These are phyloP conservation scores for Elaeagnus macrophylla DNA, from an alignment of 306 rosid species.

Conservation along the genomic window DNA sequence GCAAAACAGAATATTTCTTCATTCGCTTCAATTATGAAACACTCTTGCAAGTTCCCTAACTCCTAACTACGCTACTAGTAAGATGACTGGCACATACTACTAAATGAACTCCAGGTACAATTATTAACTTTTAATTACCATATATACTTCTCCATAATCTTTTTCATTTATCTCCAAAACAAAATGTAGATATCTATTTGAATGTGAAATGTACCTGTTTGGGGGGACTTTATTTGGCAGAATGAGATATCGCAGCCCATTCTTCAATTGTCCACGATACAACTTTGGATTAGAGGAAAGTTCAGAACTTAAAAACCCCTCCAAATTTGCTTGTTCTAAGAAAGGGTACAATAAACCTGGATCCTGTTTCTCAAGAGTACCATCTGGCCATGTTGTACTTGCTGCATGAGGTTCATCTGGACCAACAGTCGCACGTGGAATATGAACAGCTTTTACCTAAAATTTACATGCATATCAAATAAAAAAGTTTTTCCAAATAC, in stretches of 20 bases:
- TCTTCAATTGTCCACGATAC: slow-evolving; percentile 69
- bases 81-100: too few species aligned
- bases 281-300: slow-evolving; percentile 88
- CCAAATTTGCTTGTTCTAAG: slow-evolving; percentile 35
- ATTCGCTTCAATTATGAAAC: too few species aligned
- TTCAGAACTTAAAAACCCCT: slow-evolving; percentile 56
- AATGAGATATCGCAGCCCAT: slow-evolving; percentile 76
- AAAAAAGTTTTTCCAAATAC: slow-evolving; percentile 6
- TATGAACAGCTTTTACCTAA: slow-evolving; percentile 33
- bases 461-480: slow-evolving; percentile 11
- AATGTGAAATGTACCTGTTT: slow-evolving; percentile 36
- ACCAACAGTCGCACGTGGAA: slow-evolving; percentile 67
- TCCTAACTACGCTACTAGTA: too few species aligned
- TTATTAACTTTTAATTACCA: too few species aligned
- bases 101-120: too few species aligned
- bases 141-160: too few species aligned
- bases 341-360: slow-evolving; percentile 41
- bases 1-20: too few species aligned
- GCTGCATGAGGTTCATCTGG: slow-evolving; percentile 98
- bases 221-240: slow-evolving; percentile 94
- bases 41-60: too few species aligned
- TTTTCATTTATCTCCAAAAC: too few species aligned
- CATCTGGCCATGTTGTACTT: slow-evolving; percentile 74
- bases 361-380: slow-evolving; percentile 63
- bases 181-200: too few species aligned